phyloP scores from a whole-genome alignment of 495 filamentous ascomycete species.

The Penicillium riverlandense region DNA sequence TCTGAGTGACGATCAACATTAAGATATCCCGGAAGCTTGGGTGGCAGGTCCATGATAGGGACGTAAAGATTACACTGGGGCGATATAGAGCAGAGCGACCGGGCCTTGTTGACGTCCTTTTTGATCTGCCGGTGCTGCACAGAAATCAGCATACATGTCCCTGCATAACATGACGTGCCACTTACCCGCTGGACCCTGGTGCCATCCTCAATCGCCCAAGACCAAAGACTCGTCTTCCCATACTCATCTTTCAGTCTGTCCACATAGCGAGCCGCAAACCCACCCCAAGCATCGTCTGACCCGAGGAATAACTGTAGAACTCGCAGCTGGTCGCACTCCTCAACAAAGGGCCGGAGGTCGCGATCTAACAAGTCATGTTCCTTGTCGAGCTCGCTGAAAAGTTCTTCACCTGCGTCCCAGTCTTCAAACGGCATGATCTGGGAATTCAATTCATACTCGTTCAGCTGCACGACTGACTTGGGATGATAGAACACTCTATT shows the following conservation, averaged over 20 bases:
- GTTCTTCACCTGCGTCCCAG: slow-evolving; percentile 70
- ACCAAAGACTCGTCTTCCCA: slow-evolving; percentile 76
- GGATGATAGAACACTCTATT: slow-evolving; percentile 89
- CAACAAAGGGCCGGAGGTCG: slow-evolving; percentile 76
- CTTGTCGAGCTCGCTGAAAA: slow-evolving; percentile 74
- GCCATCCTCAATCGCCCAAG: slow-evolving; percentile 75
- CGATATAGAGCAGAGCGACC: slow-evolving; percentile 58
- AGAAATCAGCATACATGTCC: neutral
- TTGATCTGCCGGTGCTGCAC: slow-evolving; percentile 36
- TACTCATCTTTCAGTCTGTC: slow-evolving; percentile 84
- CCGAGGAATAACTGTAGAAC: slow-evolving; percentile 74
- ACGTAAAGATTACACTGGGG: slow-evolving; percentile 70
- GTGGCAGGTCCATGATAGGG: slow-evolving; percentile 60
- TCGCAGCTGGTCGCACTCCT: slow-evolving; percentile 91
- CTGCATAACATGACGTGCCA: neutral
- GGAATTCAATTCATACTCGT: slow-evolving; percentile 77
- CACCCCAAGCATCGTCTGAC: slow-evolving; percentile 89
- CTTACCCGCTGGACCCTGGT: slow-evolving; percentile 51
- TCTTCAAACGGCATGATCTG: slow-evolving; percentile 75
- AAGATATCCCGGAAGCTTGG: slow-evolving; percentile 50
- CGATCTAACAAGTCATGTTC: slow-evolving; percentile 84
- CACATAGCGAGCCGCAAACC: slow-evolving; percentile 72
- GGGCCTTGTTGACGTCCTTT: slow-evolving; percentile 61
- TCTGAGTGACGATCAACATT: slow-evolving; percentile 55
- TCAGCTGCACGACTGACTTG: slow-evolving; percentile 78